These are phyloP conservation scores for Plantago elongata DNA, from an alignment of 257 asterid species.

Conservation along the genomic window DNA sequence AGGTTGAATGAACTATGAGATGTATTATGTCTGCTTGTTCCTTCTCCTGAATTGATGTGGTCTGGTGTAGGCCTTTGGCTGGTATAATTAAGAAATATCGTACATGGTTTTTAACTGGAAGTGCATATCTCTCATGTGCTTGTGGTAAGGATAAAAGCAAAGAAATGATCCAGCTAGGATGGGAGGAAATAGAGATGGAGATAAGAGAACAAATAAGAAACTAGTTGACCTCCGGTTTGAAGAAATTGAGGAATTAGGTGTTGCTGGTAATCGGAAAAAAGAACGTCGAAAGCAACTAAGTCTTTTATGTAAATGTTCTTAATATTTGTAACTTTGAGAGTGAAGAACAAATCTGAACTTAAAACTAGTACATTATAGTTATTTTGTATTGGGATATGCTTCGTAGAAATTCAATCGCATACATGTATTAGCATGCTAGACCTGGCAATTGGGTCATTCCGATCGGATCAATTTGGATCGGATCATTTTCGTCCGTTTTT, in stretches of 20 bases:
- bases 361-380: no score
- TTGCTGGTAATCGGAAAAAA: slow-evolving; percentile 54
- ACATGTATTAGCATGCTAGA: no score
- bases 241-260: slow-evolving; percentile 29
- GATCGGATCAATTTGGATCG: no score
- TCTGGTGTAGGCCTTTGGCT: no score
- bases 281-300: slow-evolving; percentile 89
- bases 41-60: no score
- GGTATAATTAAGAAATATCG: neutral
- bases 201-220: slow-evolving; percentile 48
- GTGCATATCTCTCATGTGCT: neutral
- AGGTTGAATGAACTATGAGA: neutral
- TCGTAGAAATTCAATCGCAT: no score
- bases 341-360: neutral
- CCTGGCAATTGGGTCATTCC: no score
- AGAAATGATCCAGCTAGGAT: slow-evolving; percentile 30
- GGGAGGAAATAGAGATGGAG: slow-evolving; percentile 20
- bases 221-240: slow-evolving; percentile 78
- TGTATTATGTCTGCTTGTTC: no score
- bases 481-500: no score
- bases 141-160: slow-evolving; percentile 29
- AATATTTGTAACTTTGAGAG: neutral
- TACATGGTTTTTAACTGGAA: neutral
- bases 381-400: no score
- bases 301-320: neutral